Evolutionary conservation across 306 rosid species (phyloP), one percentile per base, ranked within the genome.

Genomic region (Neltuma alba): DNA sequence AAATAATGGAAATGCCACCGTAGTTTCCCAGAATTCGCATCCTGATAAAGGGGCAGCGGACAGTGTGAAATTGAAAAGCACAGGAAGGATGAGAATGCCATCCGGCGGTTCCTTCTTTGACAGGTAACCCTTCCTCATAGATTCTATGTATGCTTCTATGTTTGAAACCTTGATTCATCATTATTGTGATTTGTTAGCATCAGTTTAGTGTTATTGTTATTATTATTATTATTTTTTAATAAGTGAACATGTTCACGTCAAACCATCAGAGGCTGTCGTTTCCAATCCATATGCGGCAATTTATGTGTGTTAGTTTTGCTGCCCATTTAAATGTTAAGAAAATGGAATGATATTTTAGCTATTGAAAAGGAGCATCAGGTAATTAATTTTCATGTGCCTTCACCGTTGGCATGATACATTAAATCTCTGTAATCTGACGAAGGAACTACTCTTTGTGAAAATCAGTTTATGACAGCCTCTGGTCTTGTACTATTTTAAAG

Each of bases 101-200:
- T 83, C 83, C 64, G n/a, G 78, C 52, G 83, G 87, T 79, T 86
- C 91, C 75, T 77, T 92, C 82, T 94, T 94, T 61, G 95, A 89
- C 82, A 91, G 97, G 99, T 94, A 83, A 82, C 62, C 82, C 76
- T 73, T 80, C 63, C 34, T 63, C 42, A 62, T 13, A 62, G 14
- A 68, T 80, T 40, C 58, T 20, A 25, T 38, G 79, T 52, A 67
- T 38, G 1, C 58, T 72, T 75, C 71, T 60, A 13, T 76, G 23
- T 28, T 38, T 40, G 52, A 54, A 54, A 54, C 60, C 58, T 20
- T 54, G 60, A 67, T 12, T 23, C 50, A 54, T 57, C 42, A 37
- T 30, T 47, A 57, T 68, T 37, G 52, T 37, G 36, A 80, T 40
- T 40, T 40, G 42, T 37, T 36, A 80, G 45, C 14, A 33, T 44